Percentiles rank a stretch among this genome's conserved stretches.
Conservation (phyloP, 306 rosid genomes). For the Cercis canadensis region DNA sequence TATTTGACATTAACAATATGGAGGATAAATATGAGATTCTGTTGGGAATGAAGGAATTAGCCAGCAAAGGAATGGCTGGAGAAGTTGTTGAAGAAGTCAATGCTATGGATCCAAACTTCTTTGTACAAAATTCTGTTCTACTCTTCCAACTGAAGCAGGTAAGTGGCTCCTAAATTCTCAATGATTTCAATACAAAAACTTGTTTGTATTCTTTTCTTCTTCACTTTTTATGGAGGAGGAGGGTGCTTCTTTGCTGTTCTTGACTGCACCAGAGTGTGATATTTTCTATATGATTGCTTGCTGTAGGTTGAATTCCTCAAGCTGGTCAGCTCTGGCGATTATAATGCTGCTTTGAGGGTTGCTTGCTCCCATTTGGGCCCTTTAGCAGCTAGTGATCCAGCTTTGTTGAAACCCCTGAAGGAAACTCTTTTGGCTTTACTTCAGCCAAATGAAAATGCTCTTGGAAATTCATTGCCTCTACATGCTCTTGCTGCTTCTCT, state of each 20-base stretch:
- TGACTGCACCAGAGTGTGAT: conserved; percentile 21
- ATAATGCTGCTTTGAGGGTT: conserved; percentile 80
- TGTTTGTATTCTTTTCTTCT: neutral
- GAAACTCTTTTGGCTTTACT: conserved; percentile 92
- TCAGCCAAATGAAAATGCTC: conserved; percentile 74
- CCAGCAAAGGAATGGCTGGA: conserved; percentile 89
- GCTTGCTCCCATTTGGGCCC: conserved; percentile 96
- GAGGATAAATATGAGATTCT: conserved; percentile 83
- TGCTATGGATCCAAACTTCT: conserved; percentile 75
- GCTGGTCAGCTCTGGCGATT: conserved; percentile 85
- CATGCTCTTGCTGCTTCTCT: conserved; percentile 93
- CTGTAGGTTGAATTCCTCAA: conserved; percentile 95
- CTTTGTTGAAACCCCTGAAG: conserved; percentile 83
- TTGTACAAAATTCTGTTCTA: conserved; percentile 72
- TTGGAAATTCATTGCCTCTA: conserved; percentile 83
- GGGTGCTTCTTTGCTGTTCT: conserved; percentile 1
- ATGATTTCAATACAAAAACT: conserved; percentile 5
- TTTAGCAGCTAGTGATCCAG: conserved; percentile 79
- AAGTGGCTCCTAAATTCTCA: conserved; percentile 35
- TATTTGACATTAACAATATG: conserved; percentile 48
- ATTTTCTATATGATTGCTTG: conserved; percentile 35
- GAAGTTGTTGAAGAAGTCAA: conserved; percentile 89
- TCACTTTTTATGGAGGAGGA: conserved; percentile 4
- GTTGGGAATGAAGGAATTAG: conserved; percentile 87
- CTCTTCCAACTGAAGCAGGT: conserved; percentile 98